Base-by-base conservation (phyloP, 805 yeast species). In the Isabelozyma heimii region DNA sequence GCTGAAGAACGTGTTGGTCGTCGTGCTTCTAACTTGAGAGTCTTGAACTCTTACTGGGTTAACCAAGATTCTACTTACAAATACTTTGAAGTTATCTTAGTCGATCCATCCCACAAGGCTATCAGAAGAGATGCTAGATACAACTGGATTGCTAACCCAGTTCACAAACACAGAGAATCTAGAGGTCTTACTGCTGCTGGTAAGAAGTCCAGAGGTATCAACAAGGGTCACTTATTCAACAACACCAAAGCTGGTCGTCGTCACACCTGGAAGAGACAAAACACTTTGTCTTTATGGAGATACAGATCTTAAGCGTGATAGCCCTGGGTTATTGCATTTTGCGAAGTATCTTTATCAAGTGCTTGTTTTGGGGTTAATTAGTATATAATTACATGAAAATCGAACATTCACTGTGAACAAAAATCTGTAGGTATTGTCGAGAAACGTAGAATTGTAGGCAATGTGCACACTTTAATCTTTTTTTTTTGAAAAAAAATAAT, bases 1-100 rank as follows among this genome's bases (percentile, higher is more conserved):
- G 99, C 99, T 70, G 99, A 94, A 84, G 99, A 94, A 85, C 89
- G 98, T 83, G 96, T 92, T 70, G 99, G 97, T 73, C 91, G 97
- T 77, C 90, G 94, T 77, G 96, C 96, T 77, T 85, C 96, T 71
- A 94, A 94, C 91, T 84, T 94, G 84, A 91, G 99, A 83, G 98
- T 94, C 68, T 84, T 94, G 76, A 94, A 94, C 97, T 91, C 97
- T 47, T 94, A 94, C 96, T 94, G 98, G 99, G 82, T 94, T 68
- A 94, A 94, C 91, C 96, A 91, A 82, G 99, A 94, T 81, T 90
- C 98, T 60, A 90, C 98, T 73, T 92, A 92, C 96, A 94, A 94
- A 85, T 94, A 91, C 90, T 94, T 78, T 72, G 99, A 94, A 83
- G 97, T 94, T 66, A 92, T 94, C 80, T 84, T 89, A 66, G 91